Base-by-base conservation (phyloP, 371 early-diverging fungal species). In the Mucor plumbeus region DNA sequence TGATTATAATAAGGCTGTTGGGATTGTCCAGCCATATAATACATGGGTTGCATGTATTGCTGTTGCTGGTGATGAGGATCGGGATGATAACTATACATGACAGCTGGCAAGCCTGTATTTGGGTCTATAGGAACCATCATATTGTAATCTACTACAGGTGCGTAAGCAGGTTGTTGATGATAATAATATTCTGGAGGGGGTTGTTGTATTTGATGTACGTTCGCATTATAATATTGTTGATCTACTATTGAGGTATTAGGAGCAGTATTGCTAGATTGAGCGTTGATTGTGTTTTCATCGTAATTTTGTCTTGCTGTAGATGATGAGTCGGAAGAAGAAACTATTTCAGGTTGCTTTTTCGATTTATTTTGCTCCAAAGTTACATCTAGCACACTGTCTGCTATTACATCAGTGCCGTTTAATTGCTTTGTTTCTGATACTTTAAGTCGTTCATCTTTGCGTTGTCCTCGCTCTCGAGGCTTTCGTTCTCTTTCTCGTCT, bases 81-180 rank as follows among this genome's bases (percentile, higher is more conserved):
- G 2, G 26, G 64, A 35, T 47, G 63, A 39, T 70, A 65, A 17
- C 58, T 40, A 50, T 70, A 70, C 44, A 65, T 47, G 19, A 56
- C 56, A 55, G 56, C 43, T 21, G 61, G 58, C 40, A 70, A 40
- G 17, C 62, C 66, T n/a, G 65, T 57, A 33, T 57, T 70, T 9
- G 65, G 65, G 61, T 70, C 61, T 11, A 64, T 38, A 39, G 70
- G 70, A 11, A 70, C 57, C 66, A 65, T 58, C 66, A 70, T 65
- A 17, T 26, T 50, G 17, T 69, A 69, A 55, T 65, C 67, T 1
- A 59, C 53, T 15, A 56, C 21, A 6, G 64, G 54, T 5, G 63
- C 17, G 26, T 36, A 59, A 17, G 40, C 40, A 53, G 63, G 11
- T 54, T 63, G 63, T 33, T 63, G 63, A 13, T 48, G 59, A 35